Percentiles rank a stretch among this genome's conserved stretches.
These are phyloP conservation scores for Colletotrichum aenigma DNA, from an alignment of 2,329 filamentous ascomycete genomes.

Conservation along the genomic window DNA sequence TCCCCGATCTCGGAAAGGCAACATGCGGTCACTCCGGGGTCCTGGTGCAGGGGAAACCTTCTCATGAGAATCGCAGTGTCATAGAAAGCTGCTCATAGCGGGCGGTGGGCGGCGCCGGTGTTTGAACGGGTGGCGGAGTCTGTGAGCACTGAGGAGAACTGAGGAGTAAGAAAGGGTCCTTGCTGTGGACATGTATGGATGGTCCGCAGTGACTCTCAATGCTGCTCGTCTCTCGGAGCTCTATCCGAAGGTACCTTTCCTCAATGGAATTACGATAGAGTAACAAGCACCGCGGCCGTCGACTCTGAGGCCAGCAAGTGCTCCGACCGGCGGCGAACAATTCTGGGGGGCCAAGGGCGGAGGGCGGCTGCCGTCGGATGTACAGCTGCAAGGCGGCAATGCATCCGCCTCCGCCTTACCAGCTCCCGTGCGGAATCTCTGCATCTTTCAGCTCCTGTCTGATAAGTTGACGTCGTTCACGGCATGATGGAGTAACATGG, in stretches of 20 bases:
- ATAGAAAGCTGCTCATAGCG: background rate
- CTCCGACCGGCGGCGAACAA: constrained; percentile 7
- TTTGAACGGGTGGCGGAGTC: constrained; percentile 7
- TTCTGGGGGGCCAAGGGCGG: background rate
- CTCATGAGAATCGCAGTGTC: background rate
- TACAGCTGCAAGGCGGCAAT: background rate
- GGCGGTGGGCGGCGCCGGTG: constrained; percentile 1
- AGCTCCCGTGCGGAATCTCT: background rate
- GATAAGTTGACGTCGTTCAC: background rate
- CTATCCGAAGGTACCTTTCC: background rate
- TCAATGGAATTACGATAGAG: background rate
- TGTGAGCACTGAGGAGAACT: background rate
- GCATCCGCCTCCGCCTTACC: background rate
- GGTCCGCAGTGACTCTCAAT: background rate
- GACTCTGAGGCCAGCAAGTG: background rate
- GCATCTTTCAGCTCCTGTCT: background rate
- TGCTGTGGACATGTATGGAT: background rate
- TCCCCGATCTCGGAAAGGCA: constrained; percentile 17
- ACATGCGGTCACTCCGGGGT: constrained; percentile 16
- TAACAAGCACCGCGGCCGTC: background rate
- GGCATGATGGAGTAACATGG: background rate
- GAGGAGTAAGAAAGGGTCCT: background rate
- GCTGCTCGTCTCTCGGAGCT: background rate
- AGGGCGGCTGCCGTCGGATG: constrained; percentile 11
- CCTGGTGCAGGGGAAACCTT: constrained; percentile 6